Evolutionary conservation across 2,329 filamentous ascomycete genomes (phyloP).

Genomic region (Arachnopeziza araneosa): DNA sequence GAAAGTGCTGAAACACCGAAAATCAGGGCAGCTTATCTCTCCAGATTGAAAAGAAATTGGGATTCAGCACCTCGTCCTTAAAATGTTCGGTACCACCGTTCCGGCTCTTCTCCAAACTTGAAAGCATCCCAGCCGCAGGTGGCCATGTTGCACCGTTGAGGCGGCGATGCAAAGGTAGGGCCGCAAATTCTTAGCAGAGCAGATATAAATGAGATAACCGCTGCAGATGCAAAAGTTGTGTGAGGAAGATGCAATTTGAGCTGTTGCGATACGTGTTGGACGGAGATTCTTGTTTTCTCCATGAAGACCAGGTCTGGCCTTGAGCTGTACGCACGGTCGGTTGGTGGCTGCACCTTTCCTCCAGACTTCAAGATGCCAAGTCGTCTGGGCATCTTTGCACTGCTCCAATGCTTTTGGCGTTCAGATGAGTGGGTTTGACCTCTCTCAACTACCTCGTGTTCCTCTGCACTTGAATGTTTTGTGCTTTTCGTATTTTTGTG

Average conservation of each 20-base stretch:
- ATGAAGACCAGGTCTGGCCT: too few species aligned
- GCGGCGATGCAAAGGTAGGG: not conserved
- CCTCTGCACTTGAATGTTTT: not conserved
- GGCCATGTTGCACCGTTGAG: not conserved
- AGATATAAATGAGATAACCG: not conserved
- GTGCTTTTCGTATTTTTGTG: not conserved
- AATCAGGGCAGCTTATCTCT: slow-evolving; percentile 4
- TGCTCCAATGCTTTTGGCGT: too few species aligned
- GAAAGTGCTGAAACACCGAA: not conserved
- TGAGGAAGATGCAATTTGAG: not conserved
- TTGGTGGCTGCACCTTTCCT: not conserved
- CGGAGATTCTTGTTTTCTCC: too few species aligned
- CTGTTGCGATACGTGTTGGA: not conserved
- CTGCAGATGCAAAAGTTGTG: not conserved
- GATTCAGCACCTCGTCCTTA: not conserved
- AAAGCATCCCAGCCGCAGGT: not conserved
- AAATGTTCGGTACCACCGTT: not conserved
- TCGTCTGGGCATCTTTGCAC: not conserved
- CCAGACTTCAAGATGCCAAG: not conserved
- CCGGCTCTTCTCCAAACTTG: not conserved
- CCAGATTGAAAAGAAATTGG: not conserved
- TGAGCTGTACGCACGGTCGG: too few species aligned
- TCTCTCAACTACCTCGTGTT: not conserved
- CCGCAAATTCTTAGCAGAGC: not conserved
- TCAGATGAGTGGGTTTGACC: not conserved